phyloP scores from a whole-genome alignment of 2,329 filamentous ascomycete species.

The Paramyrothecium sp. region DNA sequence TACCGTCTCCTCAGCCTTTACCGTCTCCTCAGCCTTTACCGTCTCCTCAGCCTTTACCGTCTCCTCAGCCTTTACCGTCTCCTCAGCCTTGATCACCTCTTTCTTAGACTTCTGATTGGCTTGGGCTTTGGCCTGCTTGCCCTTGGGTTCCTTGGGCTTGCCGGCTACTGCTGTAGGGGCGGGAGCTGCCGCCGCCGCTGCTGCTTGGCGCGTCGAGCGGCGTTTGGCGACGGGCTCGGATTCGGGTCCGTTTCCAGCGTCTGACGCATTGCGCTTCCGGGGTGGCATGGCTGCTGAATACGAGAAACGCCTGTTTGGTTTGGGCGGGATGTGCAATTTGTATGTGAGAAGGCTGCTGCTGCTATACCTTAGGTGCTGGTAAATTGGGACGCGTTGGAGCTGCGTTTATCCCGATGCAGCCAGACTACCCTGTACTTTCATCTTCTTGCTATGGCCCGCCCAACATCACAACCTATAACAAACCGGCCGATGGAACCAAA shows the following conservation, averaged over 20 bases:
- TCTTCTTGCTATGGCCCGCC: too few relatives aligned
- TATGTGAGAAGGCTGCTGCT: too few relatives aligned
- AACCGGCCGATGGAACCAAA: too few relatives aligned
- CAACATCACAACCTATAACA: too few relatives aligned
- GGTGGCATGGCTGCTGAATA: conserved; percentile 13
- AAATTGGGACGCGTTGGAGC: too few relatives aligned
- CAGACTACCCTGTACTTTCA: too few relatives aligned
- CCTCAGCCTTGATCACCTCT: too few relatives aligned
- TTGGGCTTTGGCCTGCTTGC: not conserved
- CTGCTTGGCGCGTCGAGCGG: conserved; percentile 21
- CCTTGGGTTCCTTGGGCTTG: conserved; percentile 4
- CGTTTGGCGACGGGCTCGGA: conserved; percentile 20
- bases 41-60: conserved; percentile 2
- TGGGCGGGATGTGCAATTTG: too few relatives aligned
- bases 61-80: not conserved
- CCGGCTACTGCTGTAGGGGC: conserved; percentile 1
- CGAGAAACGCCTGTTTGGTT: not conserved
- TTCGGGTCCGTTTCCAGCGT: conserved; percentile 7
- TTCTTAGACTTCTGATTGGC: not conserved
- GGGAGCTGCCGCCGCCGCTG: not conserved
- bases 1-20: not conserved
- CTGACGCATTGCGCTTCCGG: conserved; percentile 13
- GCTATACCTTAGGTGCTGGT: too few relatives aligned
- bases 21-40: not conserved
- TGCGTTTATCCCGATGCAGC: too few relatives aligned